Conservation (phyloP, 345 rosid genomes). For the Barbarea vulgaris region DNA sequence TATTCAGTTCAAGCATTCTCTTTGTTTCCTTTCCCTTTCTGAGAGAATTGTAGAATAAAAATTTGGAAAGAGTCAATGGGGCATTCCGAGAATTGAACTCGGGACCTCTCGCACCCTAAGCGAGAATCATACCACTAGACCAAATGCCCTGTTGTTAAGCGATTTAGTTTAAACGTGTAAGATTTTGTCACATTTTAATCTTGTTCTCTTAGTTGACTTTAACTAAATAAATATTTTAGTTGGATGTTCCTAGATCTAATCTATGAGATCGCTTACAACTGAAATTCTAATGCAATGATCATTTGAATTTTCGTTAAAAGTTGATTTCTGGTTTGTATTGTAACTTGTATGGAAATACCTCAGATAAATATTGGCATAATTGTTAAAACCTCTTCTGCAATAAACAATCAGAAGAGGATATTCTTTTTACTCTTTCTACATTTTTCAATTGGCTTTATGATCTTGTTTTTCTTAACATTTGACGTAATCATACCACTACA, state of each 20-base stretch:
- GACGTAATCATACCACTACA: not conserved
- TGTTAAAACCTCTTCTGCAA: not conserved
- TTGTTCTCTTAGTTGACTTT: conserved; percentile 1
- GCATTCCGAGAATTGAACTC: conserved; percentile 73
- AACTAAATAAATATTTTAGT: not conserved
- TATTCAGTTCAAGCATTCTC: not conserved
- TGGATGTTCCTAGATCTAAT: not conserved
- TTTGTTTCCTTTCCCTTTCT: not conserved
- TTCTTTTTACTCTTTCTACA: not conserved
- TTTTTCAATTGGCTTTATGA: not conserved
- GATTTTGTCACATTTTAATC: not conserved
- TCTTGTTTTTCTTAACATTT: not conserved
- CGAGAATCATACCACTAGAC: conserved; percentile 89
- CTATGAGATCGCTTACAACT: not conserved
- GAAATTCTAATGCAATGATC: not conserved
- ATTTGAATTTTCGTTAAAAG: not conserved
- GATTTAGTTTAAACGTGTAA: not conserved
- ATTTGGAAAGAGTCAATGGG: conserved; percentile 33
- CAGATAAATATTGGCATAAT: not conserved
- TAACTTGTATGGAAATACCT: not conserved
- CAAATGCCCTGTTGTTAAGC: conserved; percentile 9
- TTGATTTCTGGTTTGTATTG: not conserved
- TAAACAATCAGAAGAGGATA: not conserved
- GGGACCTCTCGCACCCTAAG: conserved; percentile 88
- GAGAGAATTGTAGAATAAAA: not conserved